These are phyloP conservation scores for Ramularia endophylla DNA, from an alignment of 2,329 filamentous ascomycete genomes.

Conservation along the genomic window DNA sequence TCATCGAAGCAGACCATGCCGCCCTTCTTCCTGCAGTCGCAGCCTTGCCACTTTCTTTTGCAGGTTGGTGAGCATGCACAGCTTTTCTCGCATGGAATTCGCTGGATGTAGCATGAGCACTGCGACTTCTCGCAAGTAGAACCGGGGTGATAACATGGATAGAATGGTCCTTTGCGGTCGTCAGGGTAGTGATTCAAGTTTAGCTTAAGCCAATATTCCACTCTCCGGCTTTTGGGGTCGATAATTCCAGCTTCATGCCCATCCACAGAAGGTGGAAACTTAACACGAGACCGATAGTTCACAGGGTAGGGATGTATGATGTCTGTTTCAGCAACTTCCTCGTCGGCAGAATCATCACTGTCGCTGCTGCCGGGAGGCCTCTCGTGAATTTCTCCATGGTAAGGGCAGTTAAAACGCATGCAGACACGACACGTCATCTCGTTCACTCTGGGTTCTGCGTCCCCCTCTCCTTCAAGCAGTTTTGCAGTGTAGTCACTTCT, in stretches of 20 bases:
- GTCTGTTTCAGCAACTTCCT: conserved; percentile 24
- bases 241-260: neutral
- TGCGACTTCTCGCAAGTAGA: conserved; percentile 52
- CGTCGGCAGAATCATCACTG: conserved; percentile 9
- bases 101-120: conserved; percentile 58
- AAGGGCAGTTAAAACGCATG: conserved; percentile 30
- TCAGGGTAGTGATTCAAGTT: too few relatives aligned
- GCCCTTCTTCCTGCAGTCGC: conserved; percentile 40
- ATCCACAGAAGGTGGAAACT: conserved; percentile 15
- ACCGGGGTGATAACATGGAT: conserved; percentile 65
- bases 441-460: conserved; percentile 6
- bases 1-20: conserved; percentile 34
- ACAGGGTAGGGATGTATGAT: conserved; percentile 27
- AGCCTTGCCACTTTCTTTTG: conserved; percentile 44
- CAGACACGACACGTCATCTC: conserved; percentile 26
- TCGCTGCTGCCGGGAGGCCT: conserved; percentile 7
- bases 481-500: conserved; percentile 19
- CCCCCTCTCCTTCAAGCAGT: conserved; percentile 11
- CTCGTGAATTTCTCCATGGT: conserved; percentile 38
- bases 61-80: conserved; percentile 61
- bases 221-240: neutral
- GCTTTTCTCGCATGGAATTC: conserved; percentile 65
- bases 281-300: conserved; percentile 26
- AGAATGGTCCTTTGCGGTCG: conserved; percentile 49
- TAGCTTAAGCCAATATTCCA: conserved; percentile 14